Conservation (phyloP, 805 yeast species). For the Ogataea minuta region DNA sequence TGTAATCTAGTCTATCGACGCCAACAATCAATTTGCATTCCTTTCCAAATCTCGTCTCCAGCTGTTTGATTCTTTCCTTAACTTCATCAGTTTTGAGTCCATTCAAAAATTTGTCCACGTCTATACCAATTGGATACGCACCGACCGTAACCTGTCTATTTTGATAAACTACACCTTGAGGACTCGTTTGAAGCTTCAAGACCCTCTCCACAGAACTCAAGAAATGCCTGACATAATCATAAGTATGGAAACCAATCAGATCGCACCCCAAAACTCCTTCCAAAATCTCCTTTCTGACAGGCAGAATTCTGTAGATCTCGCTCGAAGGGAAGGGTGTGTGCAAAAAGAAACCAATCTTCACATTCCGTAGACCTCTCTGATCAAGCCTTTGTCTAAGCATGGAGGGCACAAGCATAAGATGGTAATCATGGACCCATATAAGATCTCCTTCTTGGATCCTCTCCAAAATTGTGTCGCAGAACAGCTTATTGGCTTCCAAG, state of each 20-base stretch:
- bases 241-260: constrained; percentile 97
- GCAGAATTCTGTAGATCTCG: constrained; percentile 92
- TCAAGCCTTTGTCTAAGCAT: constrained; percentile 69
- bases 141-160: constrained; percentile 83
- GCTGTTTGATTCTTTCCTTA: constrained; percentile 57
- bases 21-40: constrained; percentile 90
- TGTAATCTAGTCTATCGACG: constrained; percentile 93
- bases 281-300: constrained; percentile 89
- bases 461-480: constrained; percentile 70
- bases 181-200: constrained; percentile 76
- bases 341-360: constrained; percentile 86
- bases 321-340: constrained; percentile 98
- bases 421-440: constrained; percentile 98
- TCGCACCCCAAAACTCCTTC: constrained; percentile 93
- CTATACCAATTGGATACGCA: constrained; percentile 99
- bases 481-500: constrained; percentile 82
- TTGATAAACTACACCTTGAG: constrained; percentile 81
- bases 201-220: constrained; percentile 84
- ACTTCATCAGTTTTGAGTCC: constrained; percentile 70
- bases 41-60: constrained; percentile 60
- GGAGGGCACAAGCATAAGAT: constrained; percentile 90
- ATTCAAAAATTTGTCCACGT: constrained; percentile 82
- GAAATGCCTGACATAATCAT: constrained; percentile 96
- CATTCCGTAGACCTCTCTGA: constrained; percentile 43
- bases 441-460: constrained; percentile 78